Conservation (phyloP, 768 basidiomycete genomes). For the Xerocomellus intermedius region DNA sequence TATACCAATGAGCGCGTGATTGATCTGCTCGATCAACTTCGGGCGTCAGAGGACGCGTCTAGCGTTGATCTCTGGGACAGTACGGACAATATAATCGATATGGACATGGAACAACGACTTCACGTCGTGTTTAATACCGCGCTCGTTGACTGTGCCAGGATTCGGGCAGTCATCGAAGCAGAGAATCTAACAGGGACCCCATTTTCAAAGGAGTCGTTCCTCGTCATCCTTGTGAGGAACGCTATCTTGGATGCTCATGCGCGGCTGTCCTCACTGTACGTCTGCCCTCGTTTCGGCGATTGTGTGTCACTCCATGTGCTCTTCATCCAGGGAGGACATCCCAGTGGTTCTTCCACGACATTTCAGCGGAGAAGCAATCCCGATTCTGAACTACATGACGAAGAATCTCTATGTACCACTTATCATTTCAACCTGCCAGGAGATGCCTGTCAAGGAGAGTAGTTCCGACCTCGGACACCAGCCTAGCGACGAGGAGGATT, state of each 20-base stretch:
- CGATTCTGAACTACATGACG: conserved; percentile 1
- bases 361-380: conserved; percentile 2
- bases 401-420: background rate
- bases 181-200: background rate
- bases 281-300: background rate
- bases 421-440: background rate
- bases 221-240: conserved; percentile 3
- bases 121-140: background rate
- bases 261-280: background rate
- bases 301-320: background rate
- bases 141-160: conserved; percentile 4
- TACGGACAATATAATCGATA: background rate
- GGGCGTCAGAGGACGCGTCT: background rate
- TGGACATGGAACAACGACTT: background rate
- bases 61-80: background rate
- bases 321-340: conserved; percentile 1
- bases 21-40: background rate
- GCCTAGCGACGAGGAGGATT: background rate
- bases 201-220: conserved; percentile 10
- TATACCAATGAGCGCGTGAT: background rate
- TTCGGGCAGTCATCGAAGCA: conserved; percentile 1
- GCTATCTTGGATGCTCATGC: background rate
- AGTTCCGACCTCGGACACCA: background rate
- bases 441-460: background rate
- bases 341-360: conserved; percentile 8